phyloP scores from a whole-genome alignment of 306 rosid species.

The Cotoneaster glaucophyllus region DNA sequence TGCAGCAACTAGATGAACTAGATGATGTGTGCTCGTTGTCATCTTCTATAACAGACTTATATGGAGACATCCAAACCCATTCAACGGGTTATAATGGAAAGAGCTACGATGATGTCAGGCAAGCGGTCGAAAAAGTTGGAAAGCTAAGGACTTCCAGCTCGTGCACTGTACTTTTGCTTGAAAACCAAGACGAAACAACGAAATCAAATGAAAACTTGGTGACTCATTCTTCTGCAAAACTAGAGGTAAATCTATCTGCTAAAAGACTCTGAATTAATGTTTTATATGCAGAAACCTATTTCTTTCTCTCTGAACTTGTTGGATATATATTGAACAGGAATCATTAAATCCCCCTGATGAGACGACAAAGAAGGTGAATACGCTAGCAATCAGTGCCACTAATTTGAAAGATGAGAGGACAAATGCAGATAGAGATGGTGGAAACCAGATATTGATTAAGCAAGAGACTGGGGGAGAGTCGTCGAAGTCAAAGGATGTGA shows the following conservation, averaged over 20 bases:
- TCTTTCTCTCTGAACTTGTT: not conserved
- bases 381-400: not conserved
- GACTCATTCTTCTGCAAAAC: slow-evolving; percentile 16
- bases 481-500: slow-evolving; percentile 7
- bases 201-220: slow-evolving; percentile 19
- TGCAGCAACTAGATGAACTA: slow-evolving; percentile 27
- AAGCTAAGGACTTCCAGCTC: slow-evolving; percentile 21
- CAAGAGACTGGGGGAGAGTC: slow-evolving; percentile 1
- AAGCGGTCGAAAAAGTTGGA: slow-evolving; percentile 18
- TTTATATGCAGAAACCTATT: not conserved
- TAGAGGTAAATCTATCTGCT: slow-evolving; percentile 29
- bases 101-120: slow-evolving; percentile 14
- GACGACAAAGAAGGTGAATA: slow-evolving; percentile 14
- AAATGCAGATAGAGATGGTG: slow-evolving; percentile 16
- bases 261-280: not conserved
- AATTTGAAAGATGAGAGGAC: slow-evolving; percentile 20
- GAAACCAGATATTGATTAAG: slow-evolving; percentile 4
- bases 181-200: slow-evolving; percentile 16
- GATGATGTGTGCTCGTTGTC: slow-evolving; percentile 29
- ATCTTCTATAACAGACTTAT: not conserved
- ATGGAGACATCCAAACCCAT: not conserved
- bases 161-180: slow-evolving; percentile 19
- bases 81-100: slow-evolving; percentile 5
- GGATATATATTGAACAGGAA: slow-evolving; percentile 28
- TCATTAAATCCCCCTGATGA: slow-evolving; percentile 5